Base-by-base conservation (phyloP, 2,329 filamentous ascomycete species). In the Penicillium aurantiogriseum region DNA sequence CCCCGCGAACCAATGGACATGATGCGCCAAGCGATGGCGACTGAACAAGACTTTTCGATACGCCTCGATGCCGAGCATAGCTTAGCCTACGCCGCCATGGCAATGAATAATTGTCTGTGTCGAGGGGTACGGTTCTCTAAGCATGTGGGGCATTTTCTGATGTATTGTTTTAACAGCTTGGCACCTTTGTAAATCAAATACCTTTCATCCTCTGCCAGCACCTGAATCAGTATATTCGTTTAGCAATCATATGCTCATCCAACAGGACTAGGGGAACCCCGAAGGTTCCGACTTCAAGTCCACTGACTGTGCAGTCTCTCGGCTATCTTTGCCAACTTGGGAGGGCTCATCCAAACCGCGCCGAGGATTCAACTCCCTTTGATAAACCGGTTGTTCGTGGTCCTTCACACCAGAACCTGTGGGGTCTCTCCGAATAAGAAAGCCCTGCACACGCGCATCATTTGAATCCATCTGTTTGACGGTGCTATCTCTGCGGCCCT, bases 401-500 rank as follows among this genome's bases (percentile, higher is more conserved):
- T 76, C 74, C 58, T 78, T 78, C 51, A 80, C 65, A 6, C 78
- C 78, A 60, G 70, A 74, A 15, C 78, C 77, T 1, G 73, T 74
- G 17, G 83, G 83, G 67, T 94, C 89, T 63, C 91, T 81, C 58
- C 89, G 85, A 67, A 85, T 85, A 57, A 97, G 64, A 69, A 97
- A 97, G 54, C 79, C 85, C 64, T 91, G 84, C 39, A 97, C 87
- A 51, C 91, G 82, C 67, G 87, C 85, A 60, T 89, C 83, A 53
- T 68, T 64, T 8, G 74, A 73, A 11, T 64, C 61, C 65, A 69
- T 83, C 80, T 67, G 76, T 77, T 70, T 76, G 67, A 73, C 83
- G 71, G 38, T 81, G 76, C 50, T 81, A 79, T 59, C 81, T 77
- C 54, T 84, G 78, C 65, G 81, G 74, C 67, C 82, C 78, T 62